A percentile compares a stretch with the other conserved stretches of the same genome.
phyloP scores from a whole-genome alignment of 2,329 filamentous ascomycete species.

The Mycocentrospora acerina region DNA sequence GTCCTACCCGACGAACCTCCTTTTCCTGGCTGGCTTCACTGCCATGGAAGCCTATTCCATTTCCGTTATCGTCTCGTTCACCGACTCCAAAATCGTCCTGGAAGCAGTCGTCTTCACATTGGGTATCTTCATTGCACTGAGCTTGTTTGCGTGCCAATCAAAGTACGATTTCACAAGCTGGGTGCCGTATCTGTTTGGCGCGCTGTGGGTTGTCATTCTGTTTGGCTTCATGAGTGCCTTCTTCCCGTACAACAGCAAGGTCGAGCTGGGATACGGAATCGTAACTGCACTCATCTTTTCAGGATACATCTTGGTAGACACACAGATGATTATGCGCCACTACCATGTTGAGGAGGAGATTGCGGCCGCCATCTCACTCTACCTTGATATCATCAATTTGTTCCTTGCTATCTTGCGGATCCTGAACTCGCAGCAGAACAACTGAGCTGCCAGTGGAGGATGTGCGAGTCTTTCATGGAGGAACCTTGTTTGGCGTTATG shows the following conservation, averaged over 20 bases:
- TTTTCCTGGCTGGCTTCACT: constrained; percentile 91
- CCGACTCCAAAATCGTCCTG: constrained; percentile 78
- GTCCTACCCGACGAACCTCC: constrained; percentile 88
- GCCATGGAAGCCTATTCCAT: constrained; percentile 90
- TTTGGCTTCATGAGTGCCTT: constrained; percentile 93
- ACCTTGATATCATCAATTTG: constrained; percentile 94
- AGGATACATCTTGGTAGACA: constrained; percentile 93
- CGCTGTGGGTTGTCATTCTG: constrained; percentile 83
- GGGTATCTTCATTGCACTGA: constrained; percentile 64
- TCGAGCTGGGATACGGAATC: constrained; percentile 84
- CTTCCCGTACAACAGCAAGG: constrained; percentile 78
- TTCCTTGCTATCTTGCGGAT: constrained; percentile 96
- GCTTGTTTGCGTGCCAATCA: constrained; percentile 89
- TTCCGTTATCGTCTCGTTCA: constrained; percentile 89
- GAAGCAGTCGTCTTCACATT: constrained; percentile 85
- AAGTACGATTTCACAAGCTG: constrained; percentile 98
- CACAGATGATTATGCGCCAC: constrained; percentile 90
- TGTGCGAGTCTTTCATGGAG: neutral
- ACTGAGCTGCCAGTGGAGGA: constrained; percentile 54
- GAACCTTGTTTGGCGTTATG: neutral
- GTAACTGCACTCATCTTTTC: constrained; percentile 85
- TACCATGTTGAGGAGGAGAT: constrained; percentile 99
- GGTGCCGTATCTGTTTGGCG: constrained; percentile 93
- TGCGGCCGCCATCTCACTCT: constrained; percentile 89
- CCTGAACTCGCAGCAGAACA: constrained; percentile 92